These are phyloP conservation scores for Fagopyrum tataricum DNA, from an alignment of 148 eudicot species.

Conservation along the genomic window DNA sequence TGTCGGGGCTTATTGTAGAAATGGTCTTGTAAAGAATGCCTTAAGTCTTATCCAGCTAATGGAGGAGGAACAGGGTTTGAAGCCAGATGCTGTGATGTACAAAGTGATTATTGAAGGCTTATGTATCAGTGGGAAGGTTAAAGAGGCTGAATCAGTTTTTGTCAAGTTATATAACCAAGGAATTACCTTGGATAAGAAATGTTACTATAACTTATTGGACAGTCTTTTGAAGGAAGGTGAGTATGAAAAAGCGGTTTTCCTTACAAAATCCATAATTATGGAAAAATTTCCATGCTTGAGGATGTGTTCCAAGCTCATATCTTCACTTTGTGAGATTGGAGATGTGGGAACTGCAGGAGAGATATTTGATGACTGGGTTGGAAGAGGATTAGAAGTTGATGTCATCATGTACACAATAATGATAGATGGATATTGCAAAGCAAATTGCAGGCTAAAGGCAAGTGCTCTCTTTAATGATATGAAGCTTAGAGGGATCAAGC, in stretches of 20 bases:
- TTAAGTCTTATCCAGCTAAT: constrained; percentile 31
- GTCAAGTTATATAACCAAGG: constrained; percentile 30
- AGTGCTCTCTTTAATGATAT: constrained; percentile 47
- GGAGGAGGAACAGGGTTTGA: constrained; percentile 39
- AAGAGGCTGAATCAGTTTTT: constrained; percentile 54
- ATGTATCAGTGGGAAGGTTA: constrained; percentile 41
- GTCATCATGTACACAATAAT: constrained; percentile 55
- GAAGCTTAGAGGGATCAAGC: constrained; percentile 46
- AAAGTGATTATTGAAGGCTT: constrained; percentile 51
- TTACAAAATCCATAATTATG: constrained; percentile 28
- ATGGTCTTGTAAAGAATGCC: constrained; percentile 27
- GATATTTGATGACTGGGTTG: constrained; percentile 47
- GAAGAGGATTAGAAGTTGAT: constrained; percentile 44
- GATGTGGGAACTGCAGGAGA: constrained; percentile 41
- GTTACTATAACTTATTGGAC: constrained; percentile 36
- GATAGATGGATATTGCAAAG: constrained; percentile 58
- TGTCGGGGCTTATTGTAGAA: constrained; percentile 45
- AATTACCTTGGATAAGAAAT: constrained; percentile 20
- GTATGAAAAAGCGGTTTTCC: constrained; percentile 31
- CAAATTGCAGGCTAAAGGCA: constrained; percentile 35
- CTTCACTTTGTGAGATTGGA: constrained; percentile 45
- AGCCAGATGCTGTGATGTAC: constrained; percentile 32
- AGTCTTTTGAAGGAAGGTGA: constrained; percentile 45
- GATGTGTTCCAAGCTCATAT: constrained; percentile 37
- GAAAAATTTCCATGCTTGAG: constrained; percentile 29